Evolutionary conservation across 345 rosid species (phyloP), one percentile per base, ranked within the genome.

Genomic region (Salix brachista): DNA sequence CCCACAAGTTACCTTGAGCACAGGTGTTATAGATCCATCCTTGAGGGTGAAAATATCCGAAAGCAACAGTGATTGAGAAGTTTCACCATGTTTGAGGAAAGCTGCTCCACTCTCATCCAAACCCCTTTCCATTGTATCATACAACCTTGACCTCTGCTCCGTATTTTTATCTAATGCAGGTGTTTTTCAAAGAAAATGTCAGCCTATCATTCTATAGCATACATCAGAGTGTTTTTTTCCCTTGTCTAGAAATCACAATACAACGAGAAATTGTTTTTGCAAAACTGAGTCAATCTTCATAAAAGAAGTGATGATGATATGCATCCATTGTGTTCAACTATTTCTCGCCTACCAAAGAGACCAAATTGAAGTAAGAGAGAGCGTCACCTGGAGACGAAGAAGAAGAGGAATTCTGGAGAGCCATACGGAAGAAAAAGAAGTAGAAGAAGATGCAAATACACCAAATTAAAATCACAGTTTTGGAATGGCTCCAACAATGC

Each of bases 1-100:
- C 13, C 10, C 36, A 54, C 69, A 76, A 32, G 34, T 77, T 79
- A 93, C 97, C 97, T 91, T 93, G 10, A 87, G 85, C 46, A 88
- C 84, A 77, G 98, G 96, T 71, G 83, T 84, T 58, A 90, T 87
- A 25, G 77, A 73, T 79, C 96, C 97, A 89, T 90, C 81, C 37
- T 89, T 84, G 37, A 93, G 26, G 54, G 89, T 86, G 79, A 95
- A 93, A 77, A 93, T 85, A 82, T 93, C 92, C 2, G 97, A 93
- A 72, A 95, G 88, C 4, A 89, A 84, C 80, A 96, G 81, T 7
- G 97, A 93, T 84, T 92, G 97, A 79, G 98, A 90, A 17, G 99
- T 93, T 86, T 96, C 87, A 13, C 99, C 96, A 17, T 88, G 92
- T 80, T 91, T 88, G 54, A 96, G 93, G 76, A 96, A 93, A 36